Conservation (phyloP, 768 basidiomycete species). For the Suillus discolor region DNA sequence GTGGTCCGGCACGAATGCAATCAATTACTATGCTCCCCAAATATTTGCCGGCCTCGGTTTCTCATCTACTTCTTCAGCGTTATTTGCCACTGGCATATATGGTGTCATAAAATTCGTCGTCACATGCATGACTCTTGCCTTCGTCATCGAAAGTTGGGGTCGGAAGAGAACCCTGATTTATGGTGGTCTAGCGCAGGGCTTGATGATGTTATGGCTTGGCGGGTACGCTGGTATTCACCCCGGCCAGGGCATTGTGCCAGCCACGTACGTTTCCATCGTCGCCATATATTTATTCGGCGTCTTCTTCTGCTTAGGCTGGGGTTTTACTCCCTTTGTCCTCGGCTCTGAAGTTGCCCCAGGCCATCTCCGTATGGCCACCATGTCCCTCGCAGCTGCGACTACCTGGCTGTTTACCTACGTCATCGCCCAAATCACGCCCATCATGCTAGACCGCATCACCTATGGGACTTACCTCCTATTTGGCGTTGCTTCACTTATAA, state of each 20-base stretch:
- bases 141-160: conserved; percentile 43
- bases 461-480: conserved; percentile 38
- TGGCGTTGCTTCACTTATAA: conserved; percentile 31
- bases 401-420: conserved; percentile 43
- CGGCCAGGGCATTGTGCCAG: conserved; percentile 22
- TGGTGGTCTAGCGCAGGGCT: conserved; percentile 38
- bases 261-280: conserved; percentile 36
- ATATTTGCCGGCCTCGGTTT: conserved; percentile 42
- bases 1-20: conserved; percentile 44
- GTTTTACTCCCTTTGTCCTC: conserved; percentile 36
- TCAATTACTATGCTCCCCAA: conserved; percentile 43
- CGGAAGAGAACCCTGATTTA: conserved; percentile 39
- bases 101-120: conserved; percentile 42
- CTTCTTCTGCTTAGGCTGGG: conserved; percentile 39
- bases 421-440: conserved; percentile 40
- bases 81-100: conserved; percentile 44
- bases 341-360: conserved; percentile 39
- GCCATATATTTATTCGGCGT: conserved; percentile 40
- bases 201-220: conserved; percentile 42
- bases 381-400: conserved; percentile 32
- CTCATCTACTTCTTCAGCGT: conserved; percentile 29
- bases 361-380: conserved; percentile 35
- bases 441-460: conserved; percentile 30
- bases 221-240: conserved; percentile 35
- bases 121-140: conserved; percentile 32